These are phyloP conservation scores for Dactylellina parvicollis DNA, from an alignment of 2,329 filamentous ascomycete genomes.

Conservation along the genomic window DNA sequence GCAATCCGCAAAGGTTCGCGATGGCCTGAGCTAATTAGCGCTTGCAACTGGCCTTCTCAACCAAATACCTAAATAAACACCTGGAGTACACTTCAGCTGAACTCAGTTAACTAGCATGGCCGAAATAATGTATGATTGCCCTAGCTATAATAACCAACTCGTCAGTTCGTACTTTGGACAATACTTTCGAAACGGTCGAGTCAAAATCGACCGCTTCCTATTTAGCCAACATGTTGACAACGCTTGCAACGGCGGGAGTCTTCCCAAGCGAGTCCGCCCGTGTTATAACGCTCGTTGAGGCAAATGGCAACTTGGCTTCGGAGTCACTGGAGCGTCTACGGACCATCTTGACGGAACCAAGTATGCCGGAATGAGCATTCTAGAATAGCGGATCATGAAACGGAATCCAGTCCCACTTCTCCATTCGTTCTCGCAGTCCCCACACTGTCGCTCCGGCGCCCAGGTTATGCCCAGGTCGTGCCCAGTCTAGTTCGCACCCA, in stretches of 20 bases:
- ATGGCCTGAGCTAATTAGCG: no score
- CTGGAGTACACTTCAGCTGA: no score
- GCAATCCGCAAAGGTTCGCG: no score
- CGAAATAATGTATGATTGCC: no score
- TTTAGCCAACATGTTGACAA: no score
- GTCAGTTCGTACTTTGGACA: no score
- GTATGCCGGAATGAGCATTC: constrained; percentile 37
- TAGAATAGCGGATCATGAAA: constrained; percentile 44
- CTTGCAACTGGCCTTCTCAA: no score
- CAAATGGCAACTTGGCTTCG: constrained; percentile 13
- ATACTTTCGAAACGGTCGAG: no score
- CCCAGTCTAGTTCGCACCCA: background rate
- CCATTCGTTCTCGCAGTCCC: constrained; percentile 22
- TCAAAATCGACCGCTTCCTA: no score
- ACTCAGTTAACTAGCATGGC: no score
- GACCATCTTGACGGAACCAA: constrained; percentile 30
- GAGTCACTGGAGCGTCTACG: constrained; percentile 9
- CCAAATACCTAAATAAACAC: no score
- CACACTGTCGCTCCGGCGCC: constrained; percentile 26
- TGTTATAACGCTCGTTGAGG: constrained; percentile 18
- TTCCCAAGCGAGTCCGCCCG: constrained; percentile 24
- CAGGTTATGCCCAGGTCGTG: background rate
- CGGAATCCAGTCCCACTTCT: constrained; percentile 27
- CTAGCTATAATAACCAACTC: no score
- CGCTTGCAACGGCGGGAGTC: background rate